Evolutionary conservation across 176 grass and related monocot genomes (phyloP).

Genomic region (Rhynchospora pubera): DNA sequence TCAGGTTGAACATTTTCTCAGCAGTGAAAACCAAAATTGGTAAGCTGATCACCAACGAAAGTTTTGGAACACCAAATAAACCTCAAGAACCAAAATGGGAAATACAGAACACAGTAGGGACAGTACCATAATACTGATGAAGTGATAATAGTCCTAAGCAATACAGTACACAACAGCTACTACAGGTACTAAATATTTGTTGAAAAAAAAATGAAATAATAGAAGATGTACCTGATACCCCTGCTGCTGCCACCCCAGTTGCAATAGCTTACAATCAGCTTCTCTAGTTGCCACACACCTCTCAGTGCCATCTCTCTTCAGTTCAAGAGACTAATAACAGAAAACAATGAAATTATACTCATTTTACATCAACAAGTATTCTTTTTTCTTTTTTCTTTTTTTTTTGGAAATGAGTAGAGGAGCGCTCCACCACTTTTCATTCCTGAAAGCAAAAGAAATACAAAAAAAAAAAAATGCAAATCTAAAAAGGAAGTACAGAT

Average conservation of each 20-base stretch:
- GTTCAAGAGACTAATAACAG: not conserved
- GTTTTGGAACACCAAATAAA: not conserved
- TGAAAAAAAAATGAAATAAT: not conserved
- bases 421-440: too few species aligned
- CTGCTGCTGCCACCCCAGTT: conserved; percentile 79
- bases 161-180: not conserved
- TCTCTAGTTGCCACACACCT: conserved; percentile 83
- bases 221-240: conserved; percentile 54
- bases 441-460: too few species aligned
- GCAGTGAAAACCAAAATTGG: not conserved
- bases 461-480: too few species aligned
- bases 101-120: not conserved
- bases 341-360: not conserved
- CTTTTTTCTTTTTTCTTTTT: too few species aligned
- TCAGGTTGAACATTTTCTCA: not conserved
- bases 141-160: not conserved
- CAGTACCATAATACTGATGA: not conserved
- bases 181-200: too few species aligned
- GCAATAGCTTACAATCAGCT: conserved; percentile 75
- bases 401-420: too few species aligned
- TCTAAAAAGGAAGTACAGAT: too few species aligned
- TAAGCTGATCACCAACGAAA: not conserved
- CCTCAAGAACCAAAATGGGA: not conserved
- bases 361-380: not conserved
- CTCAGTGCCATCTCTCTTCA: conserved; percentile 50